Conservation (phyloP, 2,329 filamentous ascomycete species). For the Ceratocystiopsis minuta region DNA sequence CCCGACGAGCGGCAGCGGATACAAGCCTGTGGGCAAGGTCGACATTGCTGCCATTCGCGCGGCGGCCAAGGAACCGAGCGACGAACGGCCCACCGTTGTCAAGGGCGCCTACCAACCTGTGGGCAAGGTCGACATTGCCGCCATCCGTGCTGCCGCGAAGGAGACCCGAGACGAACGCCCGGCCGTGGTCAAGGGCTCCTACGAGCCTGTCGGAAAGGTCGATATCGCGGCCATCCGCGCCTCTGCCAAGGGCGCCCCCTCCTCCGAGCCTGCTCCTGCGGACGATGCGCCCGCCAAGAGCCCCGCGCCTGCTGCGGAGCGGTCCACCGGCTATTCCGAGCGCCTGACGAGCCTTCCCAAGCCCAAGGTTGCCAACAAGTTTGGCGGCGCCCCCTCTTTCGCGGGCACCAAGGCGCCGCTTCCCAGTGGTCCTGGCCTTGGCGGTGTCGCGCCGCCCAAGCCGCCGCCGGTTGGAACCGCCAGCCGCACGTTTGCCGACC, state of each 20-base stretch:
- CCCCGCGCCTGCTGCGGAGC: too few species aligned
- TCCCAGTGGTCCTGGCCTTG: slow-evolving; percentile 47
- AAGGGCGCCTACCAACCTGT: slow-evolving; percentile 91
- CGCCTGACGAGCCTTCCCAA: slow-evolving; percentile 79
- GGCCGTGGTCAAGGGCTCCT: slow-evolving; percentile 25
- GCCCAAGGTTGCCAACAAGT: slow-evolving; percentile 85
- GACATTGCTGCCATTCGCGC: slow-evolving; percentile 81
- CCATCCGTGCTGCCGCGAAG: slow-evolving; percentile 44
- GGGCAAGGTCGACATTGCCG: slow-evolving; percentile 92
- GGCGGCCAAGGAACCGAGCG: slow-evolving; percentile 48
- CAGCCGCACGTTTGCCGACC: slow-evolving; percentile 83
- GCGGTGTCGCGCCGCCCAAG: slow-evolving; percentile 39
- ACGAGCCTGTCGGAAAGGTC: slow-evolving; percentile 93
- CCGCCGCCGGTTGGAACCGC: slow-evolving; percentile 56
- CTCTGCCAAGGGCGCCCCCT: slow-evolving; percentile 38
- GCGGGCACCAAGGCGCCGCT: slow-evolving; percentile 77
- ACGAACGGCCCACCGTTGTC: slow-evolving; percentile 68
- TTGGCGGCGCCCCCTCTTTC: slow-evolving; percentile 50
- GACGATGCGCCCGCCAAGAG: slow-evolving; percentile 28
- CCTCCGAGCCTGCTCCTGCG: neutral
- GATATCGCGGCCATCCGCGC: slow-evolving; percentile 81
- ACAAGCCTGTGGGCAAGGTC: slow-evolving; percentile 93
- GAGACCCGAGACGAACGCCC: slow-evolving; percentile 1
- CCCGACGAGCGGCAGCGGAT: slow-evolving; percentile 33
- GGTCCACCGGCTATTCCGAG: slow-evolving; percentile 37